Base-by-base conservation (phyloP, 2,329 filamentous ascomycete species). In the Microdochium paspali region DNA sequence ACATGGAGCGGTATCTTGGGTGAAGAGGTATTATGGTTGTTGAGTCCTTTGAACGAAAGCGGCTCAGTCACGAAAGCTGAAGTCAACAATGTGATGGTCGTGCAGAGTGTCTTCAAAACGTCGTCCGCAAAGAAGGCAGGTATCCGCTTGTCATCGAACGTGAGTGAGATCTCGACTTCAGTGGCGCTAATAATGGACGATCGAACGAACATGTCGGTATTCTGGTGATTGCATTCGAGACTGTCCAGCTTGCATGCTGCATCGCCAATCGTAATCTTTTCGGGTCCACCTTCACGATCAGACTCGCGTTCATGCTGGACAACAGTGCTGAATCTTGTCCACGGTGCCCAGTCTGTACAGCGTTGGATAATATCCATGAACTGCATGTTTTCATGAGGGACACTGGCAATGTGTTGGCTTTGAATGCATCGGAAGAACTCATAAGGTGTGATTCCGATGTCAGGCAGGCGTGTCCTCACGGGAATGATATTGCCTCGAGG, bases 271-370 rank as follows among this genome's bases (percentile, higher is more conserved):
- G 69, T 68, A 54, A 76, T 70, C 18, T 40, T 40, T 13, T 60
- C 57, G 31, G 62, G 61, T 10, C 60, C 56, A 7, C 66, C 68
- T 3, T 63, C 64, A 5, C 65, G 62, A 4, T 67, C 66, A 42
- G 68, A 65, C 13, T 67, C 62, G 50, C 65, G 62, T 32, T 72
- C 67, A 50, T 80, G 76, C 44, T 78, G 71, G 2, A 81, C 69
- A 2, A 79, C 61, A 3, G 73, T 75, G 60, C 74, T 75, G 58
- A 79, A 76, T 1, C 68, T 70, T 3, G 71, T 73, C 66, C 74
- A 78, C 24, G 69, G 65, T 0, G 73, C 67, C 74, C 77, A 80
- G 4, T 68, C 56, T 3, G 76, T 79, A 55, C 76, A 80, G 43
- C 70, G 67, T 30, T 72, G 66, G 2, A 79, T 65, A 6, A 81